Evolutionary conservation across 768 basidiomycete species (phyloP), one percentile per base, ranked within the genome.

Genomic region (Boletus coccyginus): DNA sequence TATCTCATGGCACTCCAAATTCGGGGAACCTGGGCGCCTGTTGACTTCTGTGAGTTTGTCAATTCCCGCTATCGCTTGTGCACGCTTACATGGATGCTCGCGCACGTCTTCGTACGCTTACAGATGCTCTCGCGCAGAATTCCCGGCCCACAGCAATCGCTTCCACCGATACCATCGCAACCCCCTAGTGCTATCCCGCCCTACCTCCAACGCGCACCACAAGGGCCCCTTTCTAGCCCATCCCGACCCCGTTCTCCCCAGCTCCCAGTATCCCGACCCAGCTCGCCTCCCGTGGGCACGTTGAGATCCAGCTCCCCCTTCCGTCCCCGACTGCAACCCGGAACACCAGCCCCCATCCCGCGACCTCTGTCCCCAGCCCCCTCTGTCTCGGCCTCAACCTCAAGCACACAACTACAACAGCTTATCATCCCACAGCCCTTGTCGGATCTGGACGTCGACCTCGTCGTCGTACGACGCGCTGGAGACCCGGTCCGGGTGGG

Each of bases 21-120:
- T 87, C 60, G 92, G 92, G 10, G 92, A 95, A 73, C 87, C 87
- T 29, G 95, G 94, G 0, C 81, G 92, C 31, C 77, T 98, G 2
- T 75, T 95, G 32, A 96, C 94, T 3, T 94, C 94, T 10, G 82
- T 83, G 64, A 58, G 80, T 65, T 27, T 14, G 7, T 19, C 47
- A 9, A 38, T 7, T 21, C 13, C 39, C 40, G 0, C 17, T 21
- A 10, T 29, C 13, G 17, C 2, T 27, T 17, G 27, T 40, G 21
- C 10, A 7, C n/a, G 16, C 24, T 1, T 27, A 32, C n/a, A 48
- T 33, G 19, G 19, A 43, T 35, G 29, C 14, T 54, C 35, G 49
- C 29, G 16, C 11, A 2, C 35, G 7, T 47, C 48, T 56, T 11
- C 32, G 11, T 44, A 10, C 32, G 40, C 35, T 5, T 10, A 46